Base-by-base conservation (phyloP, 2,329 filamentous ascomycete species). In the Cercospora canescens region DNA sequence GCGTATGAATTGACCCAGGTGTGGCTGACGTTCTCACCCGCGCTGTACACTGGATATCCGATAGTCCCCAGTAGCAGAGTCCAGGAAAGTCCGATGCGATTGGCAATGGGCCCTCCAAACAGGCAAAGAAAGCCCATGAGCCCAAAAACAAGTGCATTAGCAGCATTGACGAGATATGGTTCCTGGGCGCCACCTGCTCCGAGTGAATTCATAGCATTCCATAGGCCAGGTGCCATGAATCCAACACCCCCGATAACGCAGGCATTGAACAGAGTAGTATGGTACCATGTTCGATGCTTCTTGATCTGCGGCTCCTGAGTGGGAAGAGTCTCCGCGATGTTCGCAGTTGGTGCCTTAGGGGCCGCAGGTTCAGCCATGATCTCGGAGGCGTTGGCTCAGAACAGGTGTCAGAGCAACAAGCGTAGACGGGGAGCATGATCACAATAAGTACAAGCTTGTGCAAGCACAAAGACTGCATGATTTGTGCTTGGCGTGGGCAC, bases 171-270 rank as follows among this genome's bases (percentile, higher is more conserved):
- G 2, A 86, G 79, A 59, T 80, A 86, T 0, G 84, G 84, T 55
- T 81, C 79, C 64, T 85, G 81, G 1, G 82, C 82, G 28, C 84
- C 84, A 41, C 84, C 84, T 1, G 84, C 85, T 16, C 85, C 84
- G 5, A 85, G 75, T 1, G 79, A 77, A 67, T 84, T 86, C 82
- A 86, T 85, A 1, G 85, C 85, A 71, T 85, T 86, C 84, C 85
- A 87, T 3, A 87, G 73, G 0, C 82, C 82, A 0, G 82, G 82
- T 0, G 81, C 81, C 37, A 84, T 76, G 69, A 86, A 86, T 1
- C 83, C 85, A 0, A 85, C 84, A 14, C 77, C 79, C 12, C 85
- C 84, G 54, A 86, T 85, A 16, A 86, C 77, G 56, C 81, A 82
- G 41, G 83, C 83, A 71, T 86, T 85, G 78, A 85, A 86, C 1